Evolutionary conservation across 768 basidiomycete genomes (phyloP), one percentile per base, ranked within the genome.

Genomic region (Polyporus arcularius): DNA sequence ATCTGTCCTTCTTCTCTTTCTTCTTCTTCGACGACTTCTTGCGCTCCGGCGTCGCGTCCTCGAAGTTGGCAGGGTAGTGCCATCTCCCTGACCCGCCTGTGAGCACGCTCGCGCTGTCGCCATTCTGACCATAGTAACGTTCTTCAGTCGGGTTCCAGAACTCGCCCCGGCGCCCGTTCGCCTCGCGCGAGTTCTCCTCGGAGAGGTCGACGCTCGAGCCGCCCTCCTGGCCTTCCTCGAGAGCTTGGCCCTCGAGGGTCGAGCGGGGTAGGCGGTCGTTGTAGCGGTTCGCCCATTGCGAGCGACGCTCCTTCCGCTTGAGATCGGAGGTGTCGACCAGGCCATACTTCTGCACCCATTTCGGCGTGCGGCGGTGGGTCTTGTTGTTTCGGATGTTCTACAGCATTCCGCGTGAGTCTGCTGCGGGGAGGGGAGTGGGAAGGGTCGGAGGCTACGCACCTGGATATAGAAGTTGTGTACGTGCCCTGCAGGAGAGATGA

Each of bases 351-450:
- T 91, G 80, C 0, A 89, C 89, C 96, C 96, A 98, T 75, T 97
- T 96, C 18, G 96, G 96, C n/a, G 96, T 97, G 46, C 96, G 87
- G 14, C 82, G 80, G 71, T 91, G 84, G 67, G 86, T 96, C 80
- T 96, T 93, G 80, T 98, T 98, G 78, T 97, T 98, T 58, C 96
- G 82, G 65, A 98, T 87, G 75, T 97, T 97, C 88, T 98, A 45
- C 40, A 14, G 41, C 21, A 26, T 3, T 26, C 7, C 12, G 18
- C 11, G 9, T 58, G 35, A 47, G 54, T 4, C 28, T 48, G 21
- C 35, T 35, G 35, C 35, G 35, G 35, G 35, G 35, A 16, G 21
- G 39, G 10, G n/a, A 14, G 11, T 7, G 6, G 0, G 1, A 26
- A 4, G 9, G 14, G 18, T 15, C 18, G 16, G n/a, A 15, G 30